Evolutionary conservation across 495 filamentous ascomycete species (phyloP).

Genomic region (Aeminium ludgeri): DNA sequence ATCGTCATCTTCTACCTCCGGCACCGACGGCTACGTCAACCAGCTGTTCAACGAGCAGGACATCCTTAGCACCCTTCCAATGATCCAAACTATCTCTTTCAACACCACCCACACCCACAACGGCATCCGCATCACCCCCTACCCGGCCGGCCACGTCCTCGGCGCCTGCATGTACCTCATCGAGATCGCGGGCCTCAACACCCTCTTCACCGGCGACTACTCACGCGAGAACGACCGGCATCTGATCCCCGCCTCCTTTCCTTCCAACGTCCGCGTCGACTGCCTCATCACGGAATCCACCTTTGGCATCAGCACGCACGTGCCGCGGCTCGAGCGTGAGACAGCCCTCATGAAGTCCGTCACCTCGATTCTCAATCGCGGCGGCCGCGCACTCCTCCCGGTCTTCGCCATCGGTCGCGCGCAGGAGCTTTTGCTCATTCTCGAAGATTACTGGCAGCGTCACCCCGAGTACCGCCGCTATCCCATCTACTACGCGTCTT

Average conservation of each 20-base stretch:
- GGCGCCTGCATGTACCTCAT: conserved; percentile 98
- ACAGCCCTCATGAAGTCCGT: conserved; percentile 87
- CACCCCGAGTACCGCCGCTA: conserved; percentile 73
- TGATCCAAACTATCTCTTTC: conserved; percentile 95
- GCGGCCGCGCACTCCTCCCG: conserved; percentile 83
- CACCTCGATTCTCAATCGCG: conserved; percentile 72
- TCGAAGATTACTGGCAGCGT: conserved; percentile 90
- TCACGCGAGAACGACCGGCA: conserved; percentile 87
- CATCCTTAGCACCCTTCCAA: conserved; percentile 75
- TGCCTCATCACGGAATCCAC: conserved; percentile 95
- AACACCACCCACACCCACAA: conserved; percentile 94
- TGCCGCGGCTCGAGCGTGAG: conserved; percentile 77
- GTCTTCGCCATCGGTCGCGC: conserved; percentile 89
- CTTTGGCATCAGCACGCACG: conserved; percentile 82
- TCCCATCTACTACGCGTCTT: conserved; percentile 93
- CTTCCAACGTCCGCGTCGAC: conserved; percentile 71
- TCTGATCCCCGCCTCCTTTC: conserved; percentile 79
- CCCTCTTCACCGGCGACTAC: conserved; percentile 95
- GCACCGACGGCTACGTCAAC: conserved; percentile 10
- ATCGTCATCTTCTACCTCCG: conserved; percentile 45
- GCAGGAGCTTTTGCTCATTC: conserved; percentile 81
- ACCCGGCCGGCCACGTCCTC: conserved; percentile 89
- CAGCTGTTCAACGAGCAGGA: conserved; percentile 88
- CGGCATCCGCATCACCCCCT: conserved; percentile 89
- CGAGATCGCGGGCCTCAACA: conserved; percentile 87